Evolutionary conservation across 106 monocot genomes (phyloP).

Genomic region (Acanthochlamys bracteata): DNA sequence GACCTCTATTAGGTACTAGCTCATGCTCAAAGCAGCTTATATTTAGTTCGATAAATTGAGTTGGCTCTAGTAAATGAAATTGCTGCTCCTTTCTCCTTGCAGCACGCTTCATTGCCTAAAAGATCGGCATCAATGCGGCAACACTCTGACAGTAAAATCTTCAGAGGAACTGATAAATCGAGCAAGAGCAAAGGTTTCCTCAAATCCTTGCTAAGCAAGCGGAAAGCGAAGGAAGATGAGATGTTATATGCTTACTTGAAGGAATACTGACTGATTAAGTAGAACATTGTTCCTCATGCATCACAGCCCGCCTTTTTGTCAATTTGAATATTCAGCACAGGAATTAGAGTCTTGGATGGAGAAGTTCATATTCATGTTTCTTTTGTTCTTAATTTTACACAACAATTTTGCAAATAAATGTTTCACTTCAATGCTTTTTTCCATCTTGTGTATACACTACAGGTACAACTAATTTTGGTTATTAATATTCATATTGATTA

Average conservation of each 20-base stretch:
- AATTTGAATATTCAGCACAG: background rate
- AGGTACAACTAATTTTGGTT: no score
- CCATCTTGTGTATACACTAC: no score
- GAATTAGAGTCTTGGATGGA: background rate
- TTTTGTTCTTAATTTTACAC: background rate
- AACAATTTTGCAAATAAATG: no score
- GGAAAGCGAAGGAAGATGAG: slow-evolving; percentile 65
- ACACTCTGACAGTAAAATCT: slow-evolving; percentile 41
- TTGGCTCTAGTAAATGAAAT: background rate
- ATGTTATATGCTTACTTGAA: slow-evolving; percentile 42
- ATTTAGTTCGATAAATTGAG: background rate
- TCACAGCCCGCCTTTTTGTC: background rate
- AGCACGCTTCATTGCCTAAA: slow-evolving; percentile 29
- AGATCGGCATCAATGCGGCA: slow-evolving; percentile 44
- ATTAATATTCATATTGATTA: no score
- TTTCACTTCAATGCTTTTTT: no score
- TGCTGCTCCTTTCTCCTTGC: slow-evolving; percentile 7
- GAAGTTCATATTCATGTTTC: no score
- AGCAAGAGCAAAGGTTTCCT: slow-evolving; percentile 58
- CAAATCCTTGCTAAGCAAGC: slow-evolving; percentile 64
- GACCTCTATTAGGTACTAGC: no score
- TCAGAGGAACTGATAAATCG: slow-evolving; percentile 34
- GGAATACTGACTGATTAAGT: background rate
- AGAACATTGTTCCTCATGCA: background rate
- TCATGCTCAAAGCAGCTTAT: background rate